Base-by-base conservation (phyloP, 352 stramenopile species). In the Pythium brachiatum region DNA sequence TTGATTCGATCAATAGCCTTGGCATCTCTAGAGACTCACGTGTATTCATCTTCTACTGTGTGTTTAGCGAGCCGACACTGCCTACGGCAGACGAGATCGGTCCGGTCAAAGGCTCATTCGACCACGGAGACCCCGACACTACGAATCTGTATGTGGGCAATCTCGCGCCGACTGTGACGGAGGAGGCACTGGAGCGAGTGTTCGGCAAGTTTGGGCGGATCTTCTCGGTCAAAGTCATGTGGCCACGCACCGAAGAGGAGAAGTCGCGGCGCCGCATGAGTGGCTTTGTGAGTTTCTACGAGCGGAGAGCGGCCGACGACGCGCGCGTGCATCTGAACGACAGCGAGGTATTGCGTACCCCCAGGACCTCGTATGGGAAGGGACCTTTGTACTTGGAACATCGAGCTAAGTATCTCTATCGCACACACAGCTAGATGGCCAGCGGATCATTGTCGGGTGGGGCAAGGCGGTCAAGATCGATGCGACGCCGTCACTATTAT, bases 201-300 rank as follows among this genome's bases (percentile, higher is more conserved):
- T 98, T 98, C 80, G 69, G 79, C 46, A 75, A 82, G 60, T 98
- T 88, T 72, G 96, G 96, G 63, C 78, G 94, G 39, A 81, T 98
- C 27, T 93, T 97, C 77, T 98, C 89, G 36, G 83, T 99, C 39
- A 99, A 99, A 72, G 97, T 99, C 70, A 99, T 99, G 96, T 99
- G 95, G 95, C 96, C 96, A n/a, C 81, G 96, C 26, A 98, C 88
- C 0, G 83, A 96, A 38, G 94, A 98, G 69, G 96, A 99, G 72
- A 73, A 89, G 50, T 70, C 73, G 18, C 85, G 95, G 34, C 89
- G 84, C 48, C 80, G 94, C 13, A 98, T 98, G 66, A 96, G 87
- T 25, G 95, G 90, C 27, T 99, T 99, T 79, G 95, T 99, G 25
- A 98, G 88, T 68, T 99, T 98, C 62, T 91, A 88, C 68, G 65